A percentile compares a stretch with the other conserved stretches of the same genome.
Conservation (phyloP, 1,284 basidiomycete species). For the Moesziomyces sp. region DNA sequence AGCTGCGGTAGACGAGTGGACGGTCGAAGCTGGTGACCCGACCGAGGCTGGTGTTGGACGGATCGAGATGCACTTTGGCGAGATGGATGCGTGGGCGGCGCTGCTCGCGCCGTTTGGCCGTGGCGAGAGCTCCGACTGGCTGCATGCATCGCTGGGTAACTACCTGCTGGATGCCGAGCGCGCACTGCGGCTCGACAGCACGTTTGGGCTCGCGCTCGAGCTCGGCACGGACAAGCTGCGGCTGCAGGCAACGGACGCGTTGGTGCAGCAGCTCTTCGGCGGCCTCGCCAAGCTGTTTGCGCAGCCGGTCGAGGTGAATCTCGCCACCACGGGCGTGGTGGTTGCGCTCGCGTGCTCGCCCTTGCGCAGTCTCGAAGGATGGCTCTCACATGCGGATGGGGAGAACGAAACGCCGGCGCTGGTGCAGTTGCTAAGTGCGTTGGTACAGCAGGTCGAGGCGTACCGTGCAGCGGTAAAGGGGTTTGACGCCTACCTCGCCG, state of each 20-base stretch:
- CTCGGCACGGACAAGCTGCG: conserved; percentile 59
- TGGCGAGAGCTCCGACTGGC: conserved; percentile 7
- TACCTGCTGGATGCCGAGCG: conserved; percentile 83
- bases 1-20: conserved; percentile 14
- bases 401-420: conserved; percentile 69
- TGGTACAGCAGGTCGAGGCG: conserved; percentile 73
- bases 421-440: conserved; percentile 36
- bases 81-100: conserved; percentile 38
- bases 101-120: conserved; percentile 28
- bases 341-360: conserved; percentile 83
- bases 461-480: conserved; percentile 79
- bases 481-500: conserved; percentile 85
- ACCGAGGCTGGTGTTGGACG: background rate
- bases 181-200: conserved; percentile 66
- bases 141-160: conserved; percentile 40
- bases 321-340: conserved; percentile 84
- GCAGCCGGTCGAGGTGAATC: conserved; percentile 85
- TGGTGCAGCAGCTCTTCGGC: conserved; percentile 79
- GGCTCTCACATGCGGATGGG: conserved; percentile 76
- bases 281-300: conserved; percentile 81
- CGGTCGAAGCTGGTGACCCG: conserved; percentile 3
- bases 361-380: conserved; percentile 84
- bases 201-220: conserved; percentile 27
- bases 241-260: conserved; percentile 81
- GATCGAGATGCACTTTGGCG: conserved; percentile 29